phyloP scores from a whole-genome alignment of 805 yeast genomes.

The Alloascoidea hylecoeti region DNA sequence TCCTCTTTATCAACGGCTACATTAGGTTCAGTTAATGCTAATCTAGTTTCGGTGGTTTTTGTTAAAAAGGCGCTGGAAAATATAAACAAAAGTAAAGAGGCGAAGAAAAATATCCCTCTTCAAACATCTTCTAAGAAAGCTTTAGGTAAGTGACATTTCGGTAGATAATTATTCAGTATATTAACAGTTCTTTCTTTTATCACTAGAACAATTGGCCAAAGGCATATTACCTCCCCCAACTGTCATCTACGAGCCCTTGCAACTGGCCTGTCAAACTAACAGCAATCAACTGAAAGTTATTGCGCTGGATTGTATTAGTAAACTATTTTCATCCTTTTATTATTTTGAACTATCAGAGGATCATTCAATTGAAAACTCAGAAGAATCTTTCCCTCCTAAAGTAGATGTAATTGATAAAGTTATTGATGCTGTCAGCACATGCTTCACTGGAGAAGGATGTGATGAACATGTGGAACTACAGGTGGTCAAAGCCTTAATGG shows the following conservation, averaged over 20 bases:
- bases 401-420: slow-evolving; percentile 64
- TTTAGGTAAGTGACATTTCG: slow-evolving; percentile 10
- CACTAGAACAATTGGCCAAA: background rate
- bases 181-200: background rate
- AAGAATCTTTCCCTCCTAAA: slow-evolving; percentile 27
- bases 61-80: slow-evolving; percentile 45
- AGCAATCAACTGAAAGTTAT: slow-evolving; percentile 50
- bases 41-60: slow-evolving; percentile 25
- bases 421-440: slow-evolving; percentile 67
- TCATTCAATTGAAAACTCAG: background rate
- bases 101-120: slow-evolving; percentile 28
- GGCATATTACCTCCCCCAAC: slow-evolving; percentile 24
- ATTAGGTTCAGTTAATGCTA: no score
- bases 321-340: slow-evolving; percentile 74
- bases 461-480: slow-evolving; percentile 84
- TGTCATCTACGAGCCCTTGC: slow-evolving; percentile 65
- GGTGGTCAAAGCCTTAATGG: slow-evolving; percentile 81
- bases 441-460: slow-evolving; percentile 88
- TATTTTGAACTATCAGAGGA: slow-evolving; percentile 24
- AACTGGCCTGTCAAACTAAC: slow-evolving; percentile 58
- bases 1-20: no score
- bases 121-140: slow-evolving; percentile 19
- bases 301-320: slow-evolving; percentile 79
- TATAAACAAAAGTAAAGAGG: slow-evolving; percentile 46
- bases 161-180: background rate